A percentile compares a stretch with the other conserved stretches of the same genome.
These are phyloP conservation scores for Kingdonia uniflora DNA, from an alignment of 164 flowering plant genomes.

Conservation along the genomic window DNA sequence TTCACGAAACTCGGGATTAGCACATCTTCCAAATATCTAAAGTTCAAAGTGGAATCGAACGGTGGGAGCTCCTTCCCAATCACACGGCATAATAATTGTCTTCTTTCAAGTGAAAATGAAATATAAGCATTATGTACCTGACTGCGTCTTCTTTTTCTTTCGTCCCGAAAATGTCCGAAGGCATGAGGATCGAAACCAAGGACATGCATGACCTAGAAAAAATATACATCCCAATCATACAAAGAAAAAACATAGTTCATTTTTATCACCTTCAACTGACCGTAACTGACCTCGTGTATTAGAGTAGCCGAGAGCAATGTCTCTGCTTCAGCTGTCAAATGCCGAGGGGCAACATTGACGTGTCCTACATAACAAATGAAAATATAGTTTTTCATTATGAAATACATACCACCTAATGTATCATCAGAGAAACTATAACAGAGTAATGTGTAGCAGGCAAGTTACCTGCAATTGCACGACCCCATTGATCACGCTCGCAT, in stretches of 20 bases:
- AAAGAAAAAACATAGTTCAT: neutral
- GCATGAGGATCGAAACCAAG: constrained; percentile 99
- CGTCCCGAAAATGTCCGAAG: constrained; percentile 97
- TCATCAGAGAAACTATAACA: neutral
- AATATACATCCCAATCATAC: constrained; percentile 7
- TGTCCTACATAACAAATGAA: constrained; percentile 44
- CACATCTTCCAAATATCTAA: too few relatives aligned
- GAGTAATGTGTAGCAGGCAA: neutral
- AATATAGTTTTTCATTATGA: neutral
- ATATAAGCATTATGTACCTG: constrained; percentile 35
- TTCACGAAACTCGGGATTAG: too few relatives aligned
- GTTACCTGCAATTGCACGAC: constrained; percentile 98
- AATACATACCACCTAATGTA: neutral
- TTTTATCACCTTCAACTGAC: neutral
- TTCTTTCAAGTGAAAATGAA: neutral
- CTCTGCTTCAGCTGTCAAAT: constrained; percentile 98
- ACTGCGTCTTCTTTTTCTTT: constrained; percentile 88
- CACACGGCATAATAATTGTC: too few relatives aligned
- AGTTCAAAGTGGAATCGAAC: too few relatives aligned
- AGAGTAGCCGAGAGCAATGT: constrained; percentile 94
- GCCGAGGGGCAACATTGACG: constrained; percentile 99
- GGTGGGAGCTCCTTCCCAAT: too few relatives aligned
- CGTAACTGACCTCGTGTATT: constrained; percentile 76
- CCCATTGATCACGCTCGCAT: constrained; percentile 99
- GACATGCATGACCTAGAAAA: constrained; percentile 91